Evolutionary conservation across 2,329 filamentous ascomycete genomes (phyloP).

Genomic region (Septoria linicola): DNA sequence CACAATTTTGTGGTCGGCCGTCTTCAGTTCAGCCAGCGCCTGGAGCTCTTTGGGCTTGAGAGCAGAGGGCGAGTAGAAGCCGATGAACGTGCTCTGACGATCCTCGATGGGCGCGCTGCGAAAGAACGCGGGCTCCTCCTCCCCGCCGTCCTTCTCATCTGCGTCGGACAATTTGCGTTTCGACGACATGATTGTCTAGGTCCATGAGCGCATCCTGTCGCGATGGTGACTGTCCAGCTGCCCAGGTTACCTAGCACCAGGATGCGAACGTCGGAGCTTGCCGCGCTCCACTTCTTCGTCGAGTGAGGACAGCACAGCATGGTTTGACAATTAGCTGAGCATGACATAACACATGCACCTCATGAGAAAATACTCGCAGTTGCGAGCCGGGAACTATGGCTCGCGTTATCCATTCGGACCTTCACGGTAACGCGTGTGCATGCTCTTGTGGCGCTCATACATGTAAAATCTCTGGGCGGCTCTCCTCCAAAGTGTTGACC

Average conservation of each 20-base stretch:
- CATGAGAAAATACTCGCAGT: too few species aligned
- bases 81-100: constrained; percentile 53
- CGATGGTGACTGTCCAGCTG: background rate
- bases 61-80: constrained; percentile 49
- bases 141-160: constrained; percentile 11
- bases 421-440: constrained; percentile 2
- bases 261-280: background rate
- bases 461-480: too few species aligned
- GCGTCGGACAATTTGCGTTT: constrained; percentile 33
- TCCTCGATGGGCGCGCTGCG: constrained; percentile 49
- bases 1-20: constrained; percentile 52
- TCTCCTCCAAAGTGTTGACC: too few species aligned
- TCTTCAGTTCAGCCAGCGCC: constrained; percentile 44
- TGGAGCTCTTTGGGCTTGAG: constrained; percentile 46
- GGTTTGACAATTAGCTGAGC: constrained; percentile 20
- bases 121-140: constrained; percentile 39
- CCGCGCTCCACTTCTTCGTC: background rate
- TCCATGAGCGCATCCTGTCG: background rate
- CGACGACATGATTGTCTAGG: constrained; percentile 26
- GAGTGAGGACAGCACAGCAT: background rate
- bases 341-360: constrained; percentile 18
- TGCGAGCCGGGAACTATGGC: too few species aligned
- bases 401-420: background rate
- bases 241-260: background rate
- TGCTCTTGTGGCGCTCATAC: too few species aligned